Evolutionary conservation across 2,329 filamentous ascomycete species (phyloP).

Genomic region (Sporothrix brunneoviolacea): DNA sequence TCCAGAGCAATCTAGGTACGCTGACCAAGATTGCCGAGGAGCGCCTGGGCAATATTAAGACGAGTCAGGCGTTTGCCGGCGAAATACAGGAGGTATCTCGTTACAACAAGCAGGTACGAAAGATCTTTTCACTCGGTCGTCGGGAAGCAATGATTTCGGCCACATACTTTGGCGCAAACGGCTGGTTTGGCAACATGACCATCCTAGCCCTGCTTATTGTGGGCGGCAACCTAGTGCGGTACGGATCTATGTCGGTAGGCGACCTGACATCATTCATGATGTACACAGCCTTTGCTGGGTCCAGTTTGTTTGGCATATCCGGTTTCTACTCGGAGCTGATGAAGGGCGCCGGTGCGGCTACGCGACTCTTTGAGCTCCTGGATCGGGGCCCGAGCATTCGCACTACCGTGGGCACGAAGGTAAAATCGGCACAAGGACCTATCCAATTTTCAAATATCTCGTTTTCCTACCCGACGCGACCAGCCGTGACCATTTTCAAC

Average conservation of each 20-base stretch:
- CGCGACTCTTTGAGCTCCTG: slow-evolving; percentile 88
- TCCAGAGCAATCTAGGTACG: slow-evolving; percentile 88
- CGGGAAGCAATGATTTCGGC: slow-evolving; percentile 83
- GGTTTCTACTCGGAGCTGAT: slow-evolving; percentile 98
- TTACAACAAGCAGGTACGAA: slow-evolving; percentile 87
- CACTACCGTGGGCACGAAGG: slow-evolving; percentile 73
- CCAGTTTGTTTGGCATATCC: slow-evolving; percentile 86
- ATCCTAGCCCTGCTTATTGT: slow-evolving; percentile 85
- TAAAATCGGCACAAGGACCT: slow-evolving; percentile 76
- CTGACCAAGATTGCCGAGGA: slow-evolving; percentile 97
- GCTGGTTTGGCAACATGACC: slow-evolving; percentile 93
- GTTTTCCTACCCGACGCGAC: slow-evolving; percentile 90
- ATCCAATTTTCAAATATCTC: slow-evolving; percentile 82
- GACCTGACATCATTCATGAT: slow-evolving; percentile 96
- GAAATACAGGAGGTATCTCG: slow-evolving; percentile 84
- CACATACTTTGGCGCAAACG: slow-evolving; percentile 80
- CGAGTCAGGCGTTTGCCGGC: slow-evolving; percentile 90
- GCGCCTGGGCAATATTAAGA: slow-evolving; percentile 92
- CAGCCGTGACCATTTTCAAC: slow-evolving; percentile 86
- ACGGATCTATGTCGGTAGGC: slow-evolving; percentile 78
- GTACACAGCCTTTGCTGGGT: slow-evolving; percentile 85
- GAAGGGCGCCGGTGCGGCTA: slow-evolving; percentile 98
- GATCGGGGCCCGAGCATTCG: slow-evolving; percentile 81
- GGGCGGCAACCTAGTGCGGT: slow-evolving; percentile 83
- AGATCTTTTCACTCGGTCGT: slow-evolving; percentile 84